phyloP scores from a whole-genome alignment of 441 rosid genomes.

The Daphne laureola region DNA sequence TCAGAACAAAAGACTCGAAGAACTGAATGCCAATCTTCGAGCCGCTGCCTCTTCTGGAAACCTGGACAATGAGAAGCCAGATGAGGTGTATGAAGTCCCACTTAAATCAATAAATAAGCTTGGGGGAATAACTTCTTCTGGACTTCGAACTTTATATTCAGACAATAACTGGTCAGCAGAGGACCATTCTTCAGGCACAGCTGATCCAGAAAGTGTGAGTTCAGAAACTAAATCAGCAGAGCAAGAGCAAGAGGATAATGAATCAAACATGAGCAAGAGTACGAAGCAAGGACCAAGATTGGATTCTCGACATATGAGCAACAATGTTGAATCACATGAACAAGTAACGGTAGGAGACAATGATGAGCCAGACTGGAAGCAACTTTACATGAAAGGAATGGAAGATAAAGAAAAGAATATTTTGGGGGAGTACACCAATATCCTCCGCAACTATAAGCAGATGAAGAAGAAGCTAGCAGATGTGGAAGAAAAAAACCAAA shows the following conservation, averaged over 20 bases:
- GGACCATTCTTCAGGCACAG: not conserved
- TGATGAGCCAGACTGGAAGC: constrained; percentile 53
- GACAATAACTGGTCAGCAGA: too few relatives aligned
- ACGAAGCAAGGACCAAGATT: not conserved
- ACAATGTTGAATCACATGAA: constrained; percentile 4
- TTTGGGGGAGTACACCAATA: constrained; percentile 48
- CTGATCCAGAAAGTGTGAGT: constrained; percentile 1
- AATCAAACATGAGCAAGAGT: not conserved
- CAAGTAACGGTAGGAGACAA: constrained; percentile 1
- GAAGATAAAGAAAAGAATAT: constrained; percentile 54
- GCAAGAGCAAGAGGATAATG: constrained; percentile 6
- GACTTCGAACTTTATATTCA: not conserved
- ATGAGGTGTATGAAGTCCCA: constrained; percentile 17
- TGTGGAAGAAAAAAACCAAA: constrained; percentile 26
- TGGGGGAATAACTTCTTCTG: constrained; percentile 1
- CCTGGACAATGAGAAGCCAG: constrained; percentile 26
- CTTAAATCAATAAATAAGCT: constrained; percentile 4
- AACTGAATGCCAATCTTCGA: constrained; percentile 37
- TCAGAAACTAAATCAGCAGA: not conserved
- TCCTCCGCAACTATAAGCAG: constrained; percentile 60
- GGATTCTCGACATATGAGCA: not conserved
- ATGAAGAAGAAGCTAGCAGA: constrained; percentile 45
- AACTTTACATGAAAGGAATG: constrained; percentile 41
- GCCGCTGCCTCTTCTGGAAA: constrained; percentile 28
- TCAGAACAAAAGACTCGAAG: constrained; percentile 36